Evolutionary conservation across 2,329 filamentous ascomycete species (phyloP).

Genomic region (Orbilia quercus): DNA sequence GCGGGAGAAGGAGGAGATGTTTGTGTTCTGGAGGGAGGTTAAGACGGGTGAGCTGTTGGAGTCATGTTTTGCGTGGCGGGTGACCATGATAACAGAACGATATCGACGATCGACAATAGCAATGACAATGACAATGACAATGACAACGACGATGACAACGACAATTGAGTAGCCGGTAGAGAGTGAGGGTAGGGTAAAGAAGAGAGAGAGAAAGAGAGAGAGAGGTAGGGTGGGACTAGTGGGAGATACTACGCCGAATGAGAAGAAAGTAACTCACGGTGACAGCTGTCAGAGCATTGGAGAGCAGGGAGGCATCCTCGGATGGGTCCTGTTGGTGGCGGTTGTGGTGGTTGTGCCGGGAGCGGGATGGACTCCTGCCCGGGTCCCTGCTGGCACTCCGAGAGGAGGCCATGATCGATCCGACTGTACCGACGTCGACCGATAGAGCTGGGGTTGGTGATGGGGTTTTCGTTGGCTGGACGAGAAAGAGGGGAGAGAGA

Average conservation of each 20-base stretch:
- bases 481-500: background rate
- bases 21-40: conserved; percentile 58
- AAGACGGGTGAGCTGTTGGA: conserved; percentile 23
- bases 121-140: no score
- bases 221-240: no score
- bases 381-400: conserved; percentile 53
- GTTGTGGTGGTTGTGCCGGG: no score
- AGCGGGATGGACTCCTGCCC: conserved; percentile 30
- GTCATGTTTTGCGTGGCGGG: conserved; percentile 20
- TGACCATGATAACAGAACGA: no score
- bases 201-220: conserved; percentile 33
- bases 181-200: no score
- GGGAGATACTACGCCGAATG: no score
- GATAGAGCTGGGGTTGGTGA: background rate
- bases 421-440: background rate
- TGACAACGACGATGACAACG: no score
- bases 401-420: conserved; percentile 26
- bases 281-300: conserved; percentile 53
- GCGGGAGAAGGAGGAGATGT: conserved; percentile 77
- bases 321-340: conserved; percentile 3
- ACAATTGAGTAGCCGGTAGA: no score
- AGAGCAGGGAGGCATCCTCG: conserved; percentile 47
- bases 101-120: no score
- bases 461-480: background rate
- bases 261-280: conserved; percentile 51